Base-by-base conservation (phyloP, 768 basidiomycete species). In the Trametes punicea region DNA sequence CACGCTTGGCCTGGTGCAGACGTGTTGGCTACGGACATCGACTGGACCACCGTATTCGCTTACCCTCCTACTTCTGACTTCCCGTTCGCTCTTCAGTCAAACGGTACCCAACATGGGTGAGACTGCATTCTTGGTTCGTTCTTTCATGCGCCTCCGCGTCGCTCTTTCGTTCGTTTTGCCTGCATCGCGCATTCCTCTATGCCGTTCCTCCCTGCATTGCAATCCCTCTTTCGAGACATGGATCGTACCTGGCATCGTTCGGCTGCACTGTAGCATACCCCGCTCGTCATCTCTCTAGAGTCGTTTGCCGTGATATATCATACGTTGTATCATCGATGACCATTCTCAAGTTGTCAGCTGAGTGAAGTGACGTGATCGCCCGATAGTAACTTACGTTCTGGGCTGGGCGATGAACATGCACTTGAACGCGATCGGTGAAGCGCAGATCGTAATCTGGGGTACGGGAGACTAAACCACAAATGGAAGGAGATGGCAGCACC, bases 371-470 rank as follows among this genome's bases (percentile, higher is more conserved):
- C 34, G 34, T 16, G 34, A 3, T 36, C 15, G 1, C 34, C 15
- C 5, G 15, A 36, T 5, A 16, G 13, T 7, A 1, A 10, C 16
- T 10, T 26, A 6, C 31, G 27, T 48, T 36, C 45, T 27, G 26
- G n/a, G 45, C 45, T n/a, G 11, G 18, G 23, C 21, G 20, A 4
- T 20, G 21, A 21, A 27, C 42, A 30, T 25, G 18, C 30, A 34
- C 11, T 11, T 11, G 16, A 23, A 21, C 39, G 20, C 51, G 51
- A 52, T 54, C 52, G 52, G 53, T 20, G 38, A 6, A 51, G 47
- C 53, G 58, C 58, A 55, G 58, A 60, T 60, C 53, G 53, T 60
- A 60, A 60, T 60, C 58, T 60, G 33, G 42, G 48, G 44, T 46
- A n/a, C 27, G 41, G 52, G 52, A 44, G 25, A 29, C 52, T 38